A percentile compares a stretch with the other conserved stretches of the same genome.
phyloP scores from a whole-genome alignment of 768 basidiomycete genomes.

The Filobasidium floriforme region DNA sequence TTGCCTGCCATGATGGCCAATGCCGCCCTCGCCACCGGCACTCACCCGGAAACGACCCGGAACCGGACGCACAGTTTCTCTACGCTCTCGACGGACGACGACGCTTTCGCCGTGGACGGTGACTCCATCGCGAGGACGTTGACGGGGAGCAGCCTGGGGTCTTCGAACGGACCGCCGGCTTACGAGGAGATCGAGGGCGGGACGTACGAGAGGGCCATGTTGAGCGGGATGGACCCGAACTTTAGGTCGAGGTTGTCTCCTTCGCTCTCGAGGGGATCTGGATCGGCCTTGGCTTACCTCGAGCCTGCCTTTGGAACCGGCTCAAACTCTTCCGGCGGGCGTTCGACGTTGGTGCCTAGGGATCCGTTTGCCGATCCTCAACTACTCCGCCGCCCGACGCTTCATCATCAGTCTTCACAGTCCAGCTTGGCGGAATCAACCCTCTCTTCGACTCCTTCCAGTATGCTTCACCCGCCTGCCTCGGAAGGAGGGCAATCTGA shows the following conservation, averaged over 20 bases:
- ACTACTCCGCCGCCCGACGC: background rate
- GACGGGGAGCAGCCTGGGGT: background rate
- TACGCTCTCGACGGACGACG: background rate
- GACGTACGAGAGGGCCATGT: background rate
- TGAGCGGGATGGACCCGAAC: background rate
- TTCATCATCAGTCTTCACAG: background rate
- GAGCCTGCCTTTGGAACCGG: background rate
- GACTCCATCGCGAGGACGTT: constrained; percentile 8
- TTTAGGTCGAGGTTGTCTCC: background rate
- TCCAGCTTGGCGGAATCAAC: background rate
- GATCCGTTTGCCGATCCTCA: background rate
- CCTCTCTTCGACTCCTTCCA: background rate
- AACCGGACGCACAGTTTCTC: background rate
- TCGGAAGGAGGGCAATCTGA: background rate
- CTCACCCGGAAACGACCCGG: background rate
- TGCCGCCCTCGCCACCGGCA: background rate
- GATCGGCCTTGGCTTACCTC: background rate
- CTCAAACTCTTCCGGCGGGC: too few relatives aligned
- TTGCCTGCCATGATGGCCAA: background rate
- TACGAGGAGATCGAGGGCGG: background rate
- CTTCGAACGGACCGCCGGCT: background rate
- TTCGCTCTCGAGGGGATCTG: background rate
- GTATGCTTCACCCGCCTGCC: background rate
- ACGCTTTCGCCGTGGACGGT: constrained; percentile 6
- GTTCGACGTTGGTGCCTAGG: background rate